These are phyloP conservation scores for Knoxdaviesia capensis DNA, from an alignment of 2,329 filamentous ascomycete genomes.

Conservation along the genomic window DNA sequence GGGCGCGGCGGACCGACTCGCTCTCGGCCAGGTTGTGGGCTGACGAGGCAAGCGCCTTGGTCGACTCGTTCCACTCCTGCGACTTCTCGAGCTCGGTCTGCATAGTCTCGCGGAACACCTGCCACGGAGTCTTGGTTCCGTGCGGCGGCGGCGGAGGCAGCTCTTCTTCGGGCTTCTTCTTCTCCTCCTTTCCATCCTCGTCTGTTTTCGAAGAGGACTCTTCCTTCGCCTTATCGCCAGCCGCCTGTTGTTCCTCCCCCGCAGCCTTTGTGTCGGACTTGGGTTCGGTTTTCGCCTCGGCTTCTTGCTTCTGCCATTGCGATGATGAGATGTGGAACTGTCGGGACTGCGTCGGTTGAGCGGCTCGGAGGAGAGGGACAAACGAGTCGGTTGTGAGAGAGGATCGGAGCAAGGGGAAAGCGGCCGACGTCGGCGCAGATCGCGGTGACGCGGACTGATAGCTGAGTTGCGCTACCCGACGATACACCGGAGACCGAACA, in stretches of 20 bases:
- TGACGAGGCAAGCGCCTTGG: slow-evolving; percentile 76
- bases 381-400: slow-evolving; percentile 22
- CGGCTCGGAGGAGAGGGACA: slow-evolving; percentile 13
- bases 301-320: slow-evolving; percentile 12
- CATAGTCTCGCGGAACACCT: slow-evolving; percentile 96
- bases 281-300: slow-evolving; percentile 15
- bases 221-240: slow-evolving; percentile 22
- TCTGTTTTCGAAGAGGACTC: slow-evolving; percentile 20
- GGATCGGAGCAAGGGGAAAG: slow-evolving; percentile 20
- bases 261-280: slow-evolving; percentile 12
- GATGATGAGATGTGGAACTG: slow-evolving; percentile 17
- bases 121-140: slow-evolving; percentile 95
- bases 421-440: too few species aligned
- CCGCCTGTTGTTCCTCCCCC: slow-evolving; percentile 10
- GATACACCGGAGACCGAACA: slow-evolving; percentile 25
- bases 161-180: slow-evolving; percentile 44
- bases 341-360: slow-evolving; percentile 11
- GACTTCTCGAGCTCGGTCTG: slow-evolving; percentile 85
- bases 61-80: slow-evolving; percentile 98
- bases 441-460: too few species aligned
- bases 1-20: slow-evolving; percentile 69
- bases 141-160: slow-evolving; percentile 80
- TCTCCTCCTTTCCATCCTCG: slow-evolving; percentile 24
- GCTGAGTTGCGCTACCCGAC: slow-evolving; percentile 20
- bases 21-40: slow-evolving; percentile 87